Evolutionary conservation across 1,284 basidiomycete species (phyloP).

Genomic region (Melampsora americana): DNA sequence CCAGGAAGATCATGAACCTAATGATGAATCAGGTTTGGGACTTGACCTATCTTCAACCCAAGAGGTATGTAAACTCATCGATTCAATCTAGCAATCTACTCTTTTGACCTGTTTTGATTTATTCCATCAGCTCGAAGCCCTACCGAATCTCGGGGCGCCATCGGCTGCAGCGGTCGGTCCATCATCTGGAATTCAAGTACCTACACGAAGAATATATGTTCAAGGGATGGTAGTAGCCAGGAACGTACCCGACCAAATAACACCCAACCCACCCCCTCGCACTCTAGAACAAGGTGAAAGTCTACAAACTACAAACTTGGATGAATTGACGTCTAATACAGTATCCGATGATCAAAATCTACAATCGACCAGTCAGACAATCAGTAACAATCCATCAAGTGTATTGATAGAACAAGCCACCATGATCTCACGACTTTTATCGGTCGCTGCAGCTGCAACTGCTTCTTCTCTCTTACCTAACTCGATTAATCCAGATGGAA

Average conservation of each 20-base stretch:
- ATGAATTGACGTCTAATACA: neutral
- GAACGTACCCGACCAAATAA: neutral
- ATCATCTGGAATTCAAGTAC: slow-evolving; percentile 1
- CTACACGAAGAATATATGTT: slow-evolving; percentile 20
- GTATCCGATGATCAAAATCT: neutral
- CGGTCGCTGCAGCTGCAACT: slow-evolving; percentile 20
- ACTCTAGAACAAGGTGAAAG: neutral
- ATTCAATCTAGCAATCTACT: too few species aligned
- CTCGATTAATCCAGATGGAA: slow-evolving; percentile 19
- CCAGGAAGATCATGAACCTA: too few species aligned
- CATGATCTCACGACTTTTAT: slow-evolving; percentile 19
- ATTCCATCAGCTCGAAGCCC: too few species aligned
- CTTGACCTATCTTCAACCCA: too few species aligned
- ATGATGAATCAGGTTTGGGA: too few species aligned
- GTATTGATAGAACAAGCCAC: slow-evolving; percentile 7
- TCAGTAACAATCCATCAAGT: neutral
- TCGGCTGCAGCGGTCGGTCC: neutral
- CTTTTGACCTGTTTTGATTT: too few species aligned
- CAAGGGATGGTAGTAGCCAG: slow-evolving; percentile 24
- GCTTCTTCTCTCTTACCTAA: slow-evolving; percentile 20
- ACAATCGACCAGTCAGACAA: neutral
- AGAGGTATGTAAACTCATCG: too few species aligned
- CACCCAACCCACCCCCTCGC: neutral
- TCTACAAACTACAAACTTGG: neutral
- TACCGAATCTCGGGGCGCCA: too few species aligned